A percentile compares a stretch with the other conserved stretches of the same genome.
phyloP scores from a whole-genome alignment of 805 yeast species.

The Barnettozyma californica region DNA sequence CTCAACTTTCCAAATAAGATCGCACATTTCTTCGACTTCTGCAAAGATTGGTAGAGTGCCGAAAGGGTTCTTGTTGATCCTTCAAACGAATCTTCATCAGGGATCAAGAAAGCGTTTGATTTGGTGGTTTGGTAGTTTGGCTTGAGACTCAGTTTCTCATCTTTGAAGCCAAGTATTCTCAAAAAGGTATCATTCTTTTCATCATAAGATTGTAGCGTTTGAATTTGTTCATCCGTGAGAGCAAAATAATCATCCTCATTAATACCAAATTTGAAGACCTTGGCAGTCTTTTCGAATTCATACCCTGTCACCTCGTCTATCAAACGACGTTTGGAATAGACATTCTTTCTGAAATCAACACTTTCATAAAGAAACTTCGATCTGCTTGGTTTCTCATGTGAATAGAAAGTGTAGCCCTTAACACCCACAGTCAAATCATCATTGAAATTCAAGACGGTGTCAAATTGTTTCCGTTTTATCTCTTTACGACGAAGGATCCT shows the following conservation, averaged over 20 bases:
- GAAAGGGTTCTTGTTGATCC: constrained; percentile 68
- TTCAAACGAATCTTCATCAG: constrained; percentile 51
- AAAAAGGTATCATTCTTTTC: constrained; percentile 42
- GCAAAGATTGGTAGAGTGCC: constrained; percentile 58
- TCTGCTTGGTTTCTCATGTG: constrained; percentile 46
- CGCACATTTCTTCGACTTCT: constrained; percentile 48
- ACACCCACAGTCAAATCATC: constrained; percentile 57
- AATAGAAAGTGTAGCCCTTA: constrained; percentile 63
- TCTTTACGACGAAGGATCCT: constrained; percentile 54
- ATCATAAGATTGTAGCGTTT: constrained; percentile 29
- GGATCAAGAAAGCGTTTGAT: constrained; percentile 55
- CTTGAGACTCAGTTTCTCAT: constrained; percentile 35
- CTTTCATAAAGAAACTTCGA: constrained; percentile 49
- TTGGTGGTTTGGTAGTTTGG: constrained; percentile 48
- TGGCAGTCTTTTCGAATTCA: constrained; percentile 31
- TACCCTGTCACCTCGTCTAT: constrained; percentile 39
- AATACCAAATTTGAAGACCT: constrained; percentile 40
- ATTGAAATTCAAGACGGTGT: constrained; percentile 54
- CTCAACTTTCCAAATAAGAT: constrained; percentile 68
- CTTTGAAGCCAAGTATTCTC: constrained; percentile 64
- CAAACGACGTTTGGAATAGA: constrained; percentile 39
- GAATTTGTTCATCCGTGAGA: constrained; percentile 33
- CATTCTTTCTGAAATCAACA: constrained; percentile 47
- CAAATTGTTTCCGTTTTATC: constrained; percentile 56
- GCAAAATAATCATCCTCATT: constrained; percentile 33